Percentiles rank a stretch among this genome's conserved stretches.
These are phyloP conservation scores for Calonectria hongkongensis DNA, from an alignment of 2,329 filamentous ascomycete genomes.

Conservation along the genomic window DNA sequence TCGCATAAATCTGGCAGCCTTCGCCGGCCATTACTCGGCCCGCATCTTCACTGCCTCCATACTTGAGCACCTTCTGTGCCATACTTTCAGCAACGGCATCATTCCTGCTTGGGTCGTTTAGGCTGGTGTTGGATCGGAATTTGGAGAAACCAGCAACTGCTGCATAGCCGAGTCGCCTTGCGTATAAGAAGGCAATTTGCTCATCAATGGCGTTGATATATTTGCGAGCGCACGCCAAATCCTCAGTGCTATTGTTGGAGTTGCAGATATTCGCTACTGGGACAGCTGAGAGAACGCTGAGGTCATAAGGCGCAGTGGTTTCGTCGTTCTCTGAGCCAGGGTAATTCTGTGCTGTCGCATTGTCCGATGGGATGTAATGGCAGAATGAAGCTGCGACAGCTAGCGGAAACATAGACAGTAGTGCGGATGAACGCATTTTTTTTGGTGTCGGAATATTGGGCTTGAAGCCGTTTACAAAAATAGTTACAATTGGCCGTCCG, in stretches of 20 bases:
- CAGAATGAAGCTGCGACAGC: neutral
- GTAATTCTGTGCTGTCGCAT: conserved; percentile 6
- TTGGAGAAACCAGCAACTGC: conserved; percentile 44
- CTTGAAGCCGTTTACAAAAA: neutral
- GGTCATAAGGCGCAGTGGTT: conserved; percentile 13
- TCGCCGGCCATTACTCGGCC: conserved; percentile 44
- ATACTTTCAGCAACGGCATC: conserved; percentile 39
- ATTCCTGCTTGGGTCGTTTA: conserved; percentile 45
- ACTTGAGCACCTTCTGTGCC: conserved; percentile 43
- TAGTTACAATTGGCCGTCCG: neutral
- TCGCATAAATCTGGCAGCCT: conserved; percentile 46
- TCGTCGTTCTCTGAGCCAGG: conserved; percentile 6
- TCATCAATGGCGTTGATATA: conserved; percentile 47
- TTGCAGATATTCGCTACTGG: conserved; percentile 38
- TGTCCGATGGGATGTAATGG: neutral
- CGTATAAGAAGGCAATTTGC: conserved; percentile 44
- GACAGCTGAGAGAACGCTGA: conserved; percentile 24
- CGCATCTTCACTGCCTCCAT: conserved; percentile 39
- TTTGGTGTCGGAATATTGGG: neutral
- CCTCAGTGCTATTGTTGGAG: conserved; percentile 14
- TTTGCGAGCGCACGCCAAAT: conserved; percentile 37
- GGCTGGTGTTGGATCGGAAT: neutral
- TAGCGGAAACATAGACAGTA: neutral
- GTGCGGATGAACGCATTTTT: conserved; percentile 2
- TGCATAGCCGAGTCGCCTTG: conserved; percentile 43